phyloP scores from a whole-genome alignment of 2,329 filamentous ascomycete species.

The Phyllosticta citriasiana region DNA sequence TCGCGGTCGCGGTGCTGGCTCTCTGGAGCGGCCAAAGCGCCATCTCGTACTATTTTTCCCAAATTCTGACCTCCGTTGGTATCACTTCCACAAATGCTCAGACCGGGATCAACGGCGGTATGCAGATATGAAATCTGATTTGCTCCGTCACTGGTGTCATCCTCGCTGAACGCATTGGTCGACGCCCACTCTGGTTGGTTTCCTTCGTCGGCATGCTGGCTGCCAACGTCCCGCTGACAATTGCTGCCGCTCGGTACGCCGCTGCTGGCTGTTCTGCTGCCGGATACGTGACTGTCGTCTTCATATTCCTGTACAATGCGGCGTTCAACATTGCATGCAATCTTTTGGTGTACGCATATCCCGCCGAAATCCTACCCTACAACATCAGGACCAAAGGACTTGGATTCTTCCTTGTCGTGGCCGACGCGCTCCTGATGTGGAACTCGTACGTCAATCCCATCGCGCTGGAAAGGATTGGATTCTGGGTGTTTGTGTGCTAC shows the following conservation, averaged over 20 bases:
- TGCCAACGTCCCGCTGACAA: slow-evolving; percentile 34
- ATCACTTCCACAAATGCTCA: slow-evolving; percentile 26
- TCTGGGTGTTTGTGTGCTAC: slow-evolving; percentile 3
- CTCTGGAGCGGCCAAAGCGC: slow-evolving; percentile 33
- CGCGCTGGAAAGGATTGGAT: slow-evolving; percentile 27
- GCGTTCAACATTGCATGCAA: slow-evolving; percentile 33
- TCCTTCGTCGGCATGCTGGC: slow-evolving; percentile 35
- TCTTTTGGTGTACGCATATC: slow-evolving; percentile 23
- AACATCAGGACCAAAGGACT: slow-evolving; percentile 31
- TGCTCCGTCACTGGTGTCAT: slow-evolving; percentile 28
- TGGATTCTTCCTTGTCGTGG: slow-evolving; percentile 36
- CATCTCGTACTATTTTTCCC: slow-evolving; percentile 27
- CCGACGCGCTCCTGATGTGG: slow-evolving; percentile 37
- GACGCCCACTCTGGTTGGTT: slow-evolving; percentile 34
- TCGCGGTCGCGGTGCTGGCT: too few relatives aligned
- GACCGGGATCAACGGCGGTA: slow-evolving; percentile 28
- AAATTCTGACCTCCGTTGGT: slow-evolving; percentile 29
- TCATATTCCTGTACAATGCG: slow-evolving; percentile 27
- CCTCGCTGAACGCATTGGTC: slow-evolving; percentile 32
- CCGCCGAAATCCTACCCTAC: slow-evolving; percentile 26
- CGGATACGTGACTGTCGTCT: slow-evolving; percentile 20
- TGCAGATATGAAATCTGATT: slow-evolving; percentile 32
- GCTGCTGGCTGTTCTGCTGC: slow-evolving; percentile 15
- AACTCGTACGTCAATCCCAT: slow-evolving; percentile 36
- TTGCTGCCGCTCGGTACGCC: slow-evolving; percentile 24